Percentiles rank a stretch among this genome's conserved stretches.
phyloP scores from a whole-genome alignment of 768 basidiomycete genomes.

The Leccinum longicurvipes region DNA sequence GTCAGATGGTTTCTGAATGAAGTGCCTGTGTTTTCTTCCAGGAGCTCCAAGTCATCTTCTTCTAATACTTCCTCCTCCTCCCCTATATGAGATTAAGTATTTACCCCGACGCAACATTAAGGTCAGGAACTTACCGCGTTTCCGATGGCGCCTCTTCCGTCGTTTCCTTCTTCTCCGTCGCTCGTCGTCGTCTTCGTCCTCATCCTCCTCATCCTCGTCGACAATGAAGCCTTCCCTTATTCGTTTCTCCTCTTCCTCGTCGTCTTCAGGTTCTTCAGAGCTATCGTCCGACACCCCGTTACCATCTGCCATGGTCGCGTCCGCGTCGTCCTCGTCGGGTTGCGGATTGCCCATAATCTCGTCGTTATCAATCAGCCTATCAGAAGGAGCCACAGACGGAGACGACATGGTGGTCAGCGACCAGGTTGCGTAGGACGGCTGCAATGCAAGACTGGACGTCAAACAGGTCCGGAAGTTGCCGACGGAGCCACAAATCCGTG shows the following conservation, averaged over 20 bases:
- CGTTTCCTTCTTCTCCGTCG: constrained; percentile 59
- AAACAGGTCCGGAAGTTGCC: constrained; percentile 19
- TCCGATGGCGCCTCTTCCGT: constrained; percentile 62
- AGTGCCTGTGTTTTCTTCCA: constrained; percentile 82
- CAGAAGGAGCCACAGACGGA: constrained; percentile 38
- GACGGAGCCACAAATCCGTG: constrained; percentile 26
- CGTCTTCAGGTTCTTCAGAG: constrained; percentile 87
- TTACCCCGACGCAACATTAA: constrained; percentile 4
- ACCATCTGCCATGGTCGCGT: constrained; percentile 48
- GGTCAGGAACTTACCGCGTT: constrained; percentile 39
- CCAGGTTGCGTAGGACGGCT: constrained; percentile 12
- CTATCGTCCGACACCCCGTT: constrained; percentile 64
- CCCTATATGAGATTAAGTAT: constrained; percentile 26
- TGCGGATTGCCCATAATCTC: constrained; percentile 57
- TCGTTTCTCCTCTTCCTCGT: constrained; percentile 79
- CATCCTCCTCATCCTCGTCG: constrained; percentile 88
- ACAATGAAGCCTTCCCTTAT: constrained; percentile 92
- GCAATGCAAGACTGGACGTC: background rate
- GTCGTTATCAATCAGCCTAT: constrained; percentile 41
- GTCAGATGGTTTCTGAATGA: constrained; percentile 74
- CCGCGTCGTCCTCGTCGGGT: constrained; percentile 54
- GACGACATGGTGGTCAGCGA: constrained; percentile 51
- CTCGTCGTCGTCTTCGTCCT: constrained; percentile 60
- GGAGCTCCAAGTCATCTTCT: constrained; percentile 81
- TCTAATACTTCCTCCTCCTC: constrained; percentile 71